Conservation (phyloP, 768 basidiomycete genomes). For the Hydnomerulius pinastri region DNA sequence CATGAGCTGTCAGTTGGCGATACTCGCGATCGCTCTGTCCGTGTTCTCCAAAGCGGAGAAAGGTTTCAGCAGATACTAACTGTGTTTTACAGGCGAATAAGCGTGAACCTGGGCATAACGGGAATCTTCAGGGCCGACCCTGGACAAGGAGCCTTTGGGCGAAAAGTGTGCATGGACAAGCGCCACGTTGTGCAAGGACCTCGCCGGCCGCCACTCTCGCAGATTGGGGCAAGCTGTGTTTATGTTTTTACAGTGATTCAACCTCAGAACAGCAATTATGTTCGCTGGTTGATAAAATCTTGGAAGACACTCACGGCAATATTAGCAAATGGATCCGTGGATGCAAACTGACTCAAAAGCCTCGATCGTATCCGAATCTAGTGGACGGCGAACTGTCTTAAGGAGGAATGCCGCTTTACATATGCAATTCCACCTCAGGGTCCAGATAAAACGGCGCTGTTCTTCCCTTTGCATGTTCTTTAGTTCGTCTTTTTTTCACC, state of each 20-base stretch:
- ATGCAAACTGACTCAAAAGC: slow-evolving; percentile 8
- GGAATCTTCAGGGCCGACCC: too few species aligned
- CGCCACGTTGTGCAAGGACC: too few species aligned
- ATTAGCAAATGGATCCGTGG: slow-evolving; percentile 5
- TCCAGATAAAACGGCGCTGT: slow-evolving; percentile 1
- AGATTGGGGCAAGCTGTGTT: too few species aligned
- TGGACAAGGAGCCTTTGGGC: too few species aligned
- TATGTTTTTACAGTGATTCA: too few species aligned
- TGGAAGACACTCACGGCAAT: slow-evolving; percentile 4
- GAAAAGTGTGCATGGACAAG: too few species aligned
- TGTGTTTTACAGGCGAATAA: too few species aligned
- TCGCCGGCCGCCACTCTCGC: too few species aligned
- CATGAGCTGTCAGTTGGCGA: not conserved
- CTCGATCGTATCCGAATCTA: slow-evolving; percentile 4
- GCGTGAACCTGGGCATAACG: too few species aligned
- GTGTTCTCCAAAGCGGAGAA: not conserved
- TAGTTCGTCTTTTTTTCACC: not conserved
- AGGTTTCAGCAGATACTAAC: not conserved
- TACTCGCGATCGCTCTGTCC: not conserved
- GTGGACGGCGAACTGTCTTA: not conserved
- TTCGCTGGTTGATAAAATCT: not conserved
- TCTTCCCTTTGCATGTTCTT: not conserved
- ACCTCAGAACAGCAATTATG: not conserved
- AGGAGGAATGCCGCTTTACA: not conserved
- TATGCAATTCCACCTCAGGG: slow-evolving; percentile 5